Evolutionary conservation across 768 basidiomycete species (phyloP), one percentile per base, ranked within the genome.

Genomic region (Tricholomella constricta): DNA sequence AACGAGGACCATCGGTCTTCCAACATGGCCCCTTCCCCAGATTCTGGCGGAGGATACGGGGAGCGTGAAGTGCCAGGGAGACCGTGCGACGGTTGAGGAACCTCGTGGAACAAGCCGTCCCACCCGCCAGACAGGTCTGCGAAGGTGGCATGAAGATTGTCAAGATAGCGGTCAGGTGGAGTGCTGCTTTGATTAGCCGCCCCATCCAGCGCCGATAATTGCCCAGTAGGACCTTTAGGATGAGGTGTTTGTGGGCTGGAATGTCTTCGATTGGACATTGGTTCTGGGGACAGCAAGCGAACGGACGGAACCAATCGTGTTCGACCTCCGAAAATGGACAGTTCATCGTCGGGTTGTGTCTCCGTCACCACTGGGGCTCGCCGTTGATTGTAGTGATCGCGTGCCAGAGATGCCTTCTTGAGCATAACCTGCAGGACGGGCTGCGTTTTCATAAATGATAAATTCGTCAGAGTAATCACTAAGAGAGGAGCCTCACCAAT

Each of bases 371-470:
- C 55, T 12, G 68, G 59, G 9, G 60, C 46, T 29, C 48, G 49
- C 26, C 47, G 48, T 17, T 62, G 60, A 12, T 43, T 41, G 38
- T 60, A 56, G 38, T 27, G 48, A 35, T 63, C 58, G 22, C 58
- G 63, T 22, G 70, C 71, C 34, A 72, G 60, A 46, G 62, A 61
- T 10, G 78, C 77, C 60, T 78, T 78, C 20, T 71, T 61, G 15
- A 73, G 70, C 73, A 82, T 75, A 14, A 64, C 64, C 50, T 78
- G 65, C 25, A 82, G 55, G 12, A 81, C 71, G 25, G 78, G 75
- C 81, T 82, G 50, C 23, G 29, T 31, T 8, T 38, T 27, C n/a
- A 44, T 27, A 2, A 48, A 23, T 48, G 34, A 15, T 36, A 45
- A 22, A 45, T 26, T 25, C 14, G 23, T 15, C n/a, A 12, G 9